These are phyloP conservation scores for Alternaria brassicae DNA, from an alignment of 2,329 filamentous ascomycete species.

Conservation along the genomic window DNA sequence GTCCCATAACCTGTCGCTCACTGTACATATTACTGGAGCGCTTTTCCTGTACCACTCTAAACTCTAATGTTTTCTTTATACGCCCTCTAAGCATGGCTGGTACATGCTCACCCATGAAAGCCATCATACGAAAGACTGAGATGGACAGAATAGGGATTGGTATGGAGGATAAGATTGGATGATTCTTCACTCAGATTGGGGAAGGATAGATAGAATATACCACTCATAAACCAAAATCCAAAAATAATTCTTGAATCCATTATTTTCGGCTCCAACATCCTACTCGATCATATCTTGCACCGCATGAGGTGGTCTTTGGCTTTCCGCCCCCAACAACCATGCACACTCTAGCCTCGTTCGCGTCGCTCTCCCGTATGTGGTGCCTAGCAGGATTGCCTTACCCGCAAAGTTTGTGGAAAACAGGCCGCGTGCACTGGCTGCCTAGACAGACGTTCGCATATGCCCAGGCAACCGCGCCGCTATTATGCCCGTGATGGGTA, in stretches of 20 bases:
- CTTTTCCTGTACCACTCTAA: slow-evolving; percentile 10
- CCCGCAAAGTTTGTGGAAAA: not conserved
- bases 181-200: slow-evolving; percentile 24
- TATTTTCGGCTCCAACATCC: not conserved
- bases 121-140: slow-evolving; percentile 14
- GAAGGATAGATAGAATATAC: slow-evolving; percentile 1
- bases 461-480: slow-evolving; percentile 3
- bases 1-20: slow-evolving; percentile 28
- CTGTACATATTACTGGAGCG: slow-evolving; percentile 15
- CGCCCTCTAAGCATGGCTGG: slow-evolving; percentile 26
- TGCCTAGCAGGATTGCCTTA: slow-evolving; percentile 2
- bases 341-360: not conserved
- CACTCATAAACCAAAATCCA: not conserved
- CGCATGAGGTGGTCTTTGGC: slow-evolving; percentile 12
- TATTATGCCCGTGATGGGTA: not conserved
- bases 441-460: slow-evolving; percentile 6
- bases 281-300: not conserved
- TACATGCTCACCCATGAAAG: slow-evolving; percentile 24
- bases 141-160: slow-evolving; percentile 2
- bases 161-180: slow-evolving; percentile 1
- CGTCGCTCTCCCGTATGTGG: not conserved
- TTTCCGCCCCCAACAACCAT: slow-evolving; percentile 10
- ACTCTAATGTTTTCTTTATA: slow-evolving; percentile 13
- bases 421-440: not conserved
- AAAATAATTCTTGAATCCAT: not conserved